phyloP scores from a whole-genome alignment of 169 alveolate genomes.

The Cryptosporidium bovis region DNA sequence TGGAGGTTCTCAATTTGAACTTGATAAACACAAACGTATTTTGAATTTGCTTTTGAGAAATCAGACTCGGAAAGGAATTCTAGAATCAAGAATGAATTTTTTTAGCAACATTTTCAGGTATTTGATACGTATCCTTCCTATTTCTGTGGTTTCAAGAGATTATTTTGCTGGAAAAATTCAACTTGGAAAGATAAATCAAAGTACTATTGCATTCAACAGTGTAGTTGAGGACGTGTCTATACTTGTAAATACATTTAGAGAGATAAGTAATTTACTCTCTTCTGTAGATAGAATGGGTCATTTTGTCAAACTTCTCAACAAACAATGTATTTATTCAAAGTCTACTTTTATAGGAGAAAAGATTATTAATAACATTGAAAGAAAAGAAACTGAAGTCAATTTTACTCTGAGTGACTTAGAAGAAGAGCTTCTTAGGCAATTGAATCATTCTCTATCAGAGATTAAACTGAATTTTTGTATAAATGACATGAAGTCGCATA shows the following conservation, averaged over 20 bases:
- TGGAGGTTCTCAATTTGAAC: conserved; percentile 67
- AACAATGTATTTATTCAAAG: conserved; percentile 30
- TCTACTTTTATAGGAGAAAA: conserved; percentile 22
- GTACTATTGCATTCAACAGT: conserved; percentile 62
- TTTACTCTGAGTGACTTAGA: not conserved
- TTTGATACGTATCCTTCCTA: conserved; percentile 65
- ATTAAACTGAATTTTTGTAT: conserved; percentile 19
- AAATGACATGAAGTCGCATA: conserved; percentile 7
- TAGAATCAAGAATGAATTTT: conserved; percentile 59
- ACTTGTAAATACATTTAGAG: conserved; percentile 73
- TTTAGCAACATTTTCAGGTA: conserved; percentile 52
- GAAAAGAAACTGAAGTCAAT: not conserved
- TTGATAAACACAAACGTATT: conserved; percentile 11
- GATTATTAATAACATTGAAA: not conserved
- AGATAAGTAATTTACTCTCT: conserved; percentile 43
- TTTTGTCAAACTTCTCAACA: conserved; percentile 31
- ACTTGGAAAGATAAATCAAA: conserved; percentile 65
- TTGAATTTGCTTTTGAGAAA: conserved; percentile 7
- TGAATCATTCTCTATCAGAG: conserved; percentile 4
- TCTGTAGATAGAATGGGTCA: conserved; percentile 73
- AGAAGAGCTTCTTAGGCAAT: conserved; percentile 4
- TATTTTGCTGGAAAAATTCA: conserved; percentile 56
- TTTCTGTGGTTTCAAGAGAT: conserved; percentile 60
- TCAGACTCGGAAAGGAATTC: not conserved
- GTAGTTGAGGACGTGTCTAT: conserved; percentile 57